Percentiles rank a stretch among this genome's conserved stretches.
These are phyloP conservation scores for Thraustotheca clavata DNA, from an alignment of 352 stramenopile genomes.

Conservation along the genomic window DNA sequence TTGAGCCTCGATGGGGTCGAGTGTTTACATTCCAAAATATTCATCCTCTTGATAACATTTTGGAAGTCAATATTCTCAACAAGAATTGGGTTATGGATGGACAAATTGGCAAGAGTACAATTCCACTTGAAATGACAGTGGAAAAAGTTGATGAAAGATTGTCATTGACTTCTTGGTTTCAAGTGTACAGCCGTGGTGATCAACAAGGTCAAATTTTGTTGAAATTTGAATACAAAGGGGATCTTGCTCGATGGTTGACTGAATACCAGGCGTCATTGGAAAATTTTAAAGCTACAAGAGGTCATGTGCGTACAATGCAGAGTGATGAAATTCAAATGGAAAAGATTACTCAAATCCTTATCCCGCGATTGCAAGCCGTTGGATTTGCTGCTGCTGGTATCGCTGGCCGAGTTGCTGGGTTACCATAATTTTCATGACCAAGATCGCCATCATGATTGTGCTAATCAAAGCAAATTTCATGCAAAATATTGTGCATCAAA, in stretches of 20 bases:
- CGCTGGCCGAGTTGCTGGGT: background rate
- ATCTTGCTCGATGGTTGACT: background rate
- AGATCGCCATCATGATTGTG: background rate
- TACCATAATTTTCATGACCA: too few species aligned
- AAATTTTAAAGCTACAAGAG: background rate
- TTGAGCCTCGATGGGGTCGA: background rate
- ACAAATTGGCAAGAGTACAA: background rate
- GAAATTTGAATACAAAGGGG: background rate
- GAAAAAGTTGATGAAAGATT: background rate
- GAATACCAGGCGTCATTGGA: background rate
- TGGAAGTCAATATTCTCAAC: slow-evolving; percentile 4
- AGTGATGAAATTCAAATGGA: background rate
- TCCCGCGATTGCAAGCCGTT: background rate
- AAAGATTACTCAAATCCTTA: background rate
- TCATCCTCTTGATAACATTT: background rate
- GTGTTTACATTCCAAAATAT: slow-evolving; percentile 9
- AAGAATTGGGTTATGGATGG: background rate
- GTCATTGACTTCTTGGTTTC: background rate
- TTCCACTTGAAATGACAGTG: background rate
- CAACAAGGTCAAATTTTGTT: background rate
- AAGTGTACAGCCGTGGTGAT: background rate
- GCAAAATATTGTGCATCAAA: too few species aligned
- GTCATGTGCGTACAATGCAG: background rate
- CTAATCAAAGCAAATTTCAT: slow-evolving; percentile 7
- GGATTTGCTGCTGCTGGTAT: background rate